phyloP scores from a whole-genome alignment of 1,284 basidiomycete species.

The Volvariella surrecta region DNA sequence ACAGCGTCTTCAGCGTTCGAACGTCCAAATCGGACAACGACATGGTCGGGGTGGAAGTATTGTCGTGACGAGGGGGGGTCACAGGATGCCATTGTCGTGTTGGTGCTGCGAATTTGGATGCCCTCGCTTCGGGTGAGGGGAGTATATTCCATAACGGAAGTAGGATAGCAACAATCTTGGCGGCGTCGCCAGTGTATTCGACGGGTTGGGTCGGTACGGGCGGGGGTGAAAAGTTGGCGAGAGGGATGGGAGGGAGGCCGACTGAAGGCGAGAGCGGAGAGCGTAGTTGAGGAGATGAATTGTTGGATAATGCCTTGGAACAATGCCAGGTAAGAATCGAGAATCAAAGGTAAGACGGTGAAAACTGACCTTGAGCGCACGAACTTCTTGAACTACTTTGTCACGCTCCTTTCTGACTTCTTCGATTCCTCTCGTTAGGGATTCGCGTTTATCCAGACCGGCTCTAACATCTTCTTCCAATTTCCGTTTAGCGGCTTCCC shows the following conservation, averaged over 20 bases:
- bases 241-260: slow-evolving; percentile 6
- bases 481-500: slow-evolving; percentile 32
- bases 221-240: slow-evolving; percentile 1
- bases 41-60: slow-evolving; percentile 26
- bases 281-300: slow-evolving; percentile 7
- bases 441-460: slow-evolving; percentile 38
- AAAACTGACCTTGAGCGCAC: slow-evolving; percentile 30
- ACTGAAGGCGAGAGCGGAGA: slow-evolving; percentile 3
- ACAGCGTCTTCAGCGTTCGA: slow-evolving; percentile 66
- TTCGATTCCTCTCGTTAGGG: slow-evolving; percentile 45
- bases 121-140: slow-evolving; percentile 72
- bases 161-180: slow-evolving; percentile 54
- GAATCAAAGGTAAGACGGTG: slow-evolving; percentile 1
- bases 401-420: slow-evolving; percentile 47
- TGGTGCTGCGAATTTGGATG: slow-evolving; percentile 45
- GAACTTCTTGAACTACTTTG: slow-evolving; percentile 34
- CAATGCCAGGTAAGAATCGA: not conserved
- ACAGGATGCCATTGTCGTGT: slow-evolving; percentile 41
- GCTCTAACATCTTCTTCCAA: slow-evolving; percentile 42
- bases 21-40: slow-evolving; percentile 77
- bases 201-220: slow-evolving; percentile 14
- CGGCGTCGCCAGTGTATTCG: slow-evolving; percentile 43
- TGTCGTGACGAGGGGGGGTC: slow-evolving; percentile 28
- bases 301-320: not conserved
- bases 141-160: slow-evolving; percentile 72